These are phyloP conservation scores for Cystofilobasidium macerans DNA, from an alignment of 768 basidiomycete genomes.

Conservation along the genomic window DNA sequence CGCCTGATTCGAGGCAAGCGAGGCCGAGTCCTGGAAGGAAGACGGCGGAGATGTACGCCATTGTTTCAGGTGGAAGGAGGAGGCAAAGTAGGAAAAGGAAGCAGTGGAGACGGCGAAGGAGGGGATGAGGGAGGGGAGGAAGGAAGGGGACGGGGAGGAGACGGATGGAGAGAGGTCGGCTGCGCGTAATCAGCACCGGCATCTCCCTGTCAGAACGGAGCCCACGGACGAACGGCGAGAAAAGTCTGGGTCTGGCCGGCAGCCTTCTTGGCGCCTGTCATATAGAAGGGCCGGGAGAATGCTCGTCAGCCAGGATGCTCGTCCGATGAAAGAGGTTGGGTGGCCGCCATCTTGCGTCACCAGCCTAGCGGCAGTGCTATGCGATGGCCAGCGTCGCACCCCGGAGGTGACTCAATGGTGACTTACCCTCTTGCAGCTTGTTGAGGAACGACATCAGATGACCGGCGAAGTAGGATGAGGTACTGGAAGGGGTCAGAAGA, in stretches of 20 bases:
- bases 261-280: constrained; percentile 63
- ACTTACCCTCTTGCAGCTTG: too few species aligned
- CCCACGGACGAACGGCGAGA: constrained; percentile 54
- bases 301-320: too few species aligned
- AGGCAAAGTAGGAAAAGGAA: neutral
- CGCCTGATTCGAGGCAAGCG: constrained; percentile 11
- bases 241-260: constrained; percentile 69
- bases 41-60: neutral
- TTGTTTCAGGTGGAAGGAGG: neutral
- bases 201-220: constrained; percentile 48
- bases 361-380: too few species aligned
- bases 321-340: too few species aligned
- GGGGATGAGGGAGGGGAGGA: neutral
- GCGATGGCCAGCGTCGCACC: too few species aligned
- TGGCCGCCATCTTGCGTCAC: too few species aligned
- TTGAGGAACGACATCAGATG: too few species aligned
- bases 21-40: constrained; percentile 13
- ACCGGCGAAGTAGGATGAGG: too few species aligned
- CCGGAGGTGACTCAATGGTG: too few species aligned
- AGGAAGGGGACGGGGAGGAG: neutral
- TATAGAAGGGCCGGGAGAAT: neutral
- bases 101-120: neutral
- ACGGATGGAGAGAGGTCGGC: too few species aligned
- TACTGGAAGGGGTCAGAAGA: too few species aligned
- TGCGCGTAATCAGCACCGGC: neutral